A percentile compares a stretch with the other conserved stretches of the same genome.
Evolutionary conservation across 768 basidiomycete genomes (phyloP).

Genomic region (Psilocybe cubensis): DNA sequence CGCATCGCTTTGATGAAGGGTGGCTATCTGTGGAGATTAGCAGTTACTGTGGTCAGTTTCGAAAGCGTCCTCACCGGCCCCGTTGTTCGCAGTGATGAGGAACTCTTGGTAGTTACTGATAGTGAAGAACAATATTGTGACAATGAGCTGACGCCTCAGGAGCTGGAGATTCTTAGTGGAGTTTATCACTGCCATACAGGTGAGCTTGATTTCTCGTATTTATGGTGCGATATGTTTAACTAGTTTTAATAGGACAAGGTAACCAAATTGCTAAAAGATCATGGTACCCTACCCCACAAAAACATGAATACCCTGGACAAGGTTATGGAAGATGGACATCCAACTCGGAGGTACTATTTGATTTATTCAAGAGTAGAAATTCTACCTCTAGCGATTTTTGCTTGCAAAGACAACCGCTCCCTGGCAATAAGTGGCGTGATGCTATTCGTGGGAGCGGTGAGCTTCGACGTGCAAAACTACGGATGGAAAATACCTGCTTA

Average conservation of each 20-base stretch:
- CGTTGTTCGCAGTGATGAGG: not conserved
- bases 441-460: not conserved
- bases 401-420: too few relatives aligned
- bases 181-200: not conserved
- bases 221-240: not conserved
- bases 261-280: slow-evolving; percentile 1
- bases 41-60: not conserved
- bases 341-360: not conserved
- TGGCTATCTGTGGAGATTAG: slow-evolving; percentile 11
- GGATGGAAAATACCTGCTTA: too few relatives aligned
- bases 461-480: too few relatives aligned
- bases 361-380: not conserved
- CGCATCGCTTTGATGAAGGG: slow-evolving; percentile 9
- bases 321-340: slow-evolving; percentile 1
- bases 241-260: not conserved
- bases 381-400: not conserved
- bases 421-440: not conserved
- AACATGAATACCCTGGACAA: not conserved
- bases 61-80: not conserved
- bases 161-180: not conserved
- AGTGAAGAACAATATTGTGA: not conserved
- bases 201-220: not conserved
- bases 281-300: not conserved
- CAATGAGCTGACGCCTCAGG: not conserved
- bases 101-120: not conserved